A percentile compares a stretch with the other conserved stretches of the same genome.
These are phyloP conservation scores for Beta corolliflora DNA, from an alignment of 179 eudicot genomes.

Conservation along the genomic window DNA sequence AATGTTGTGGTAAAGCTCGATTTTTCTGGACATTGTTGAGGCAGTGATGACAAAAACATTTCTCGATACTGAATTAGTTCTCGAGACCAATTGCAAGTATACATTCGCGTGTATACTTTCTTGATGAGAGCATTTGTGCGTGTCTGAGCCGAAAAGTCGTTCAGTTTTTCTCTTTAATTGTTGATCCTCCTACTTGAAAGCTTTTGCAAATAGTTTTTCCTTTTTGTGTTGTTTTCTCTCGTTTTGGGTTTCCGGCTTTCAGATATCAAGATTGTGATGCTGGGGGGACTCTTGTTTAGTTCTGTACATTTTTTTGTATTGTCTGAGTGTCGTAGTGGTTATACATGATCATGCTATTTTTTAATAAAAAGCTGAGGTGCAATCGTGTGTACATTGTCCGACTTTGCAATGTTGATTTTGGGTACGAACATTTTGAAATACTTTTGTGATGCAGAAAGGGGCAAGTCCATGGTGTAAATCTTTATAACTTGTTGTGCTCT, in stretches of 20 bases:
- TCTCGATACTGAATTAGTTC: constrained; percentile 38
- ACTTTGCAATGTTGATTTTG: not conserved
- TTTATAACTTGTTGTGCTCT: not conserved
- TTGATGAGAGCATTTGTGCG: constrained; percentile 41
- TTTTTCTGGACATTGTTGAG: not conserved
- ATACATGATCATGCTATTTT: not conserved
- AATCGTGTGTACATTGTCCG: not conserved
- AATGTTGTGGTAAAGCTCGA: not conserved
- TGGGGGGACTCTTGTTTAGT: not conserved
- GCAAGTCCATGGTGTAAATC: not conserved
- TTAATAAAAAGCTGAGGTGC: not conserved
- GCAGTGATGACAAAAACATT: constrained; percentile 40
- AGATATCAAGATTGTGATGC: not conserved
- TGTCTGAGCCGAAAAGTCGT: constrained; percentile 37
- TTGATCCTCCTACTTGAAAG: not conserved
- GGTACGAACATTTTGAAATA: not conserved
- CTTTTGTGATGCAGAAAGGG: not conserved
- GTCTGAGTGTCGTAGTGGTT: not conserved
- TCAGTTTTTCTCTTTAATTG: not conserved
- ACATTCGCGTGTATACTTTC: constrained; percentile 25
- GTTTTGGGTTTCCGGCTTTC: not conserved
- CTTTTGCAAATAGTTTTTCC: not conserved
- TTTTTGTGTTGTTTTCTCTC: not conserved
- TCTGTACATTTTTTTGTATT: not conserved
- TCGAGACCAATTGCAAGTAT: constrained; percentile 29